These are phyloP conservation scores for Aspergillus arachidicola DNA, from an alignment of 2,329 filamentous ascomycete genomes.

Conservation along the genomic window DNA sequence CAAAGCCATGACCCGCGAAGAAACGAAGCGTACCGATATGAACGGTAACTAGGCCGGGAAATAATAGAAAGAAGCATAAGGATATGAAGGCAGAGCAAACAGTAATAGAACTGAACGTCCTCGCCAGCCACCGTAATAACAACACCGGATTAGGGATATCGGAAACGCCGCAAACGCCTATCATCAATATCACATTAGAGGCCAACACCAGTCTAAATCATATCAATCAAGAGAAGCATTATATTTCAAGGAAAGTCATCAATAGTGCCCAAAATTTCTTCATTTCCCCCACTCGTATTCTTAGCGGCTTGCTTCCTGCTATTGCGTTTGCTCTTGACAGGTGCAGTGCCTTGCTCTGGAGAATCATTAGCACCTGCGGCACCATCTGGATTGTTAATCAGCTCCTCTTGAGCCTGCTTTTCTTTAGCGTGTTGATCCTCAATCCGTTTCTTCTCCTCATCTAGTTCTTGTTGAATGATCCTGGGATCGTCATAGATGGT, in stretches of 20 bases:
- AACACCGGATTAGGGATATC: neutral
- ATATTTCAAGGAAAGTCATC: conserved; percentile 34
- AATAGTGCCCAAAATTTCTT: conserved; percentile 44
- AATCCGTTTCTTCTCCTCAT: conserved; percentile 49
- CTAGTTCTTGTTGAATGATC: conserved; percentile 43
- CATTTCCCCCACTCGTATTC: conserved; percentile 38
- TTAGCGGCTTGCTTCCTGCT: conserved; percentile 32
- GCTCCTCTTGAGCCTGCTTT: conserved; percentile 46
- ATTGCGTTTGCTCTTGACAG: conserved; percentile 32
- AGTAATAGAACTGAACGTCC: conserved; percentile 5
- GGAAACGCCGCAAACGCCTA: conserved; percentile 11
- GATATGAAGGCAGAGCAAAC: neutral
- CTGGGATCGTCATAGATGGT: conserved; percentile 46
- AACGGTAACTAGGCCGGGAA: neutral
- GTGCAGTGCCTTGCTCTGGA: conserved; percentile 27
- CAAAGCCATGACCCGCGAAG: neutral
- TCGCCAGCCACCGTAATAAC: neutral
- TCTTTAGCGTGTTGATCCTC: conserved; percentile 51
- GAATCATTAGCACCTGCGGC: conserved; percentile 27
- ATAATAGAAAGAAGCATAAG: conserved; percentile 4
- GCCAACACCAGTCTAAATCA: conserved; percentile 3
- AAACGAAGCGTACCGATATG: neutral
- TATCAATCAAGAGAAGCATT: conserved; percentile 1
- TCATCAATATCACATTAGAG: conserved; percentile 3
- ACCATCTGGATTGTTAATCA: conserved; percentile 45